Evolutionary conservation across 371 early-diverging fungal species (phyloP).

Genomic region (Conidiobolus incongruus): DNA sequence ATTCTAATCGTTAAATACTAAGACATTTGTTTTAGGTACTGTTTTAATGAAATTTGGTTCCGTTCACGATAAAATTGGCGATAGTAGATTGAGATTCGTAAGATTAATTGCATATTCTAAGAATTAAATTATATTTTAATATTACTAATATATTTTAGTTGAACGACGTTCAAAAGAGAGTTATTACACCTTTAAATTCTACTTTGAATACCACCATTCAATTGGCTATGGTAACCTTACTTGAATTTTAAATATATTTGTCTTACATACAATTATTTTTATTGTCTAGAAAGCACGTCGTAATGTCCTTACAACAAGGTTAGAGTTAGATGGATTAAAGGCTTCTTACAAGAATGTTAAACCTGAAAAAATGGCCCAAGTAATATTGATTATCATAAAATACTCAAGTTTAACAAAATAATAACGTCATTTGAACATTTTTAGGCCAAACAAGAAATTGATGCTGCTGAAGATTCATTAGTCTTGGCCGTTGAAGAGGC

Average conservation of each 20-base stretch:
- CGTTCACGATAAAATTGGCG: conserved; percentile 62
- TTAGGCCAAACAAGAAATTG: conserved; percentile 39
- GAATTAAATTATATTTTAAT: background rate
- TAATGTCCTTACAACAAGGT: conserved; percentile 47
- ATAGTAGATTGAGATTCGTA: conserved; percentile 43
- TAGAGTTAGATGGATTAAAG: conserved; percentile 67
- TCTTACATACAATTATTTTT: background rate
- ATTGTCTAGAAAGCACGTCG: conserved; percentile 42
- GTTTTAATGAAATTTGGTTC: conserved; percentile 64
- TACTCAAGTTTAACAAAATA: background rate
- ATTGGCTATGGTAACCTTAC: conserved; percentile 27
- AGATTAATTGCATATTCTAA: background rate
- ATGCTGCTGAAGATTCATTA: conserved; percentile 79
- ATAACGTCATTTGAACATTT: background rate
- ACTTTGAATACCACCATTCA: conserved; percentile 50
- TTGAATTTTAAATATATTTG: background rate
- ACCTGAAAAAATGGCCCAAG: conserved; percentile 34
- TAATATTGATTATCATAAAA: background rate
- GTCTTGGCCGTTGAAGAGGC: conserved; percentile 80
- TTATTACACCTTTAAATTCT: conserved; percentile 44
- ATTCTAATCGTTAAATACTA: background rate
- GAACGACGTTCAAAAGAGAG: conserved; percentile 33
- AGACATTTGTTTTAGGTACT: conserved; percentile 23
- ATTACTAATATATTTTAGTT: conserved; percentile 11
- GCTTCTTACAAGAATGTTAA: conserved; percentile 38